Percentiles rank a stretch among this genome's conserved stretches.
Conservation (phyloP, 345 rosid genomes). For the Hibiscus mutabilis region DNA sequence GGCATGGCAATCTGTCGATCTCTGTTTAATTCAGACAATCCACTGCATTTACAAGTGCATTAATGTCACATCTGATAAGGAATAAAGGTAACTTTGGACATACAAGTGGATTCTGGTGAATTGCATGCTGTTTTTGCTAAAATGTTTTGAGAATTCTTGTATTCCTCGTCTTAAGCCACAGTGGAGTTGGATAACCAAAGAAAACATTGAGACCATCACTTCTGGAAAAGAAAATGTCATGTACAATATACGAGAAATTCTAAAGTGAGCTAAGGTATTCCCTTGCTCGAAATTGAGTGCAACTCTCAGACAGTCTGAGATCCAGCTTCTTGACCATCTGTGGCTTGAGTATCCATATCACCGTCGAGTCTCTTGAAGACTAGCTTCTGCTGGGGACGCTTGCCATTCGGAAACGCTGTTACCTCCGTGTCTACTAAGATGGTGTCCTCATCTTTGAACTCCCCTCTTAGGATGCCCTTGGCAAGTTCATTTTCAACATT, state of each 20-base stretch:
- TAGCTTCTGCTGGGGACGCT: slow-evolving; percentile 84
- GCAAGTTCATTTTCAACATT: slow-evolving; percentile 92
- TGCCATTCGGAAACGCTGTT: slow-evolving; percentile 61
- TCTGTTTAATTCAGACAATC: too few relatives aligned
- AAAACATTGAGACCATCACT: background rate
- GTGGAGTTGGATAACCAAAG: background rate
- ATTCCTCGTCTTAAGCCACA: background rate
- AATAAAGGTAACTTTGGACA: background rate
- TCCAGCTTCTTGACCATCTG: slow-evolving; percentile 33
- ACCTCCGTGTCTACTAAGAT: slow-evolving; percentile 67
- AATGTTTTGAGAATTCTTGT: background rate
- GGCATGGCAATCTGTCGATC: too few relatives aligned
- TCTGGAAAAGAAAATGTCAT: background rate
- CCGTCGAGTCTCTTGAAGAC: slow-evolving; percentile 44
- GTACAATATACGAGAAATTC: background rate
- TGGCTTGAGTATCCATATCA: slow-evolving; percentile 20
- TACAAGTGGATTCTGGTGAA: background rate
- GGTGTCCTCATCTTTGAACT: slow-evolving; percentile 75
- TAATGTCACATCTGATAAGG: background rate
- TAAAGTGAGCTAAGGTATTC: background rate
- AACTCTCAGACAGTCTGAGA: slow-evolving; percentile 20
- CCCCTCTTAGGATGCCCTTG: slow-evolving; percentile 88
- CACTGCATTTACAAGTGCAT: too few relatives aligned
- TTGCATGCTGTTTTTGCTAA: background rate
- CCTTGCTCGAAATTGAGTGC: background rate